Evolutionary conservation across 805 yeast genomes (phyloP).

Genomic region (Clavispora fructus): DNA sequence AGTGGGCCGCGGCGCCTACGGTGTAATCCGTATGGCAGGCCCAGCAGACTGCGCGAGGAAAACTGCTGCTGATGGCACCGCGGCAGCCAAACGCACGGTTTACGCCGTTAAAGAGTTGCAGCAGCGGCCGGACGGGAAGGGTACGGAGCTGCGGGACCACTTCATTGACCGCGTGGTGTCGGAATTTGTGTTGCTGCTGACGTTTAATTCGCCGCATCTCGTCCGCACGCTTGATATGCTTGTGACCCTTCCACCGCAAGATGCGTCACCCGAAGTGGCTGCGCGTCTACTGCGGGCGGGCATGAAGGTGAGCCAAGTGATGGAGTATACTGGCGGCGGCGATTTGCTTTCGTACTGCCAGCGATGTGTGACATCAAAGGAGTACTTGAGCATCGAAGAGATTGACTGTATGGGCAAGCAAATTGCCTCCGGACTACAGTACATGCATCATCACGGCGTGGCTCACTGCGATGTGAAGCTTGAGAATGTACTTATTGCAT

Average conservation of each 20-base stretch:
- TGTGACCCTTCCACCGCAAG: slow-evolving; percentile 26
- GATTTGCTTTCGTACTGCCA: slow-evolving; percentile 29
- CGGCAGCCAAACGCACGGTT: background rate
- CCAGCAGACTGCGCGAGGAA: slow-evolving; percentile 7
- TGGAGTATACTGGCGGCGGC: slow-evolving; percentile 36
- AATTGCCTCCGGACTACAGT: slow-evolving; percentile 71
- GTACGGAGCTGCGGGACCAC: slow-evolving; percentile 28
- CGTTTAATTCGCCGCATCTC: slow-evolving; percentile 69
- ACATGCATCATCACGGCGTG: slow-evolving; percentile 87
- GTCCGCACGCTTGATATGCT: slow-evolving; percentile 75
- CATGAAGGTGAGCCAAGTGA: slow-evolving; percentile 27
- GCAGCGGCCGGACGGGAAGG: slow-evolving; percentile 13
- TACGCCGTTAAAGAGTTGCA: slow-evolving; percentile 34
- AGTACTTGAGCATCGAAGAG: slow-evolving; percentile 40
- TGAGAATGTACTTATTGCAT: slow-evolving; percentile 64
- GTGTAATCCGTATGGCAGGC: slow-evolving; percentile 40
- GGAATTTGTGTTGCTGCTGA: slow-evolving; percentile 83
- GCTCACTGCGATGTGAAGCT: slow-evolving; percentile 93
- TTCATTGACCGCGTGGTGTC: slow-evolving; percentile 75
- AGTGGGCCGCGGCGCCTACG: slow-evolving; percentile 44
- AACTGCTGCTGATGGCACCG: background rate
- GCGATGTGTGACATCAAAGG: slow-evolving; percentile 6
- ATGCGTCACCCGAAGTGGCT: background rate
- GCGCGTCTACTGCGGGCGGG: slow-evolving; percentile 1
- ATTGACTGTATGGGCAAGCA: slow-evolving; percentile 91